phyloP scores from a whole-genome alignment of 768 basidiomycete genomes.

The Clitopilus hobsonii region DNA sequence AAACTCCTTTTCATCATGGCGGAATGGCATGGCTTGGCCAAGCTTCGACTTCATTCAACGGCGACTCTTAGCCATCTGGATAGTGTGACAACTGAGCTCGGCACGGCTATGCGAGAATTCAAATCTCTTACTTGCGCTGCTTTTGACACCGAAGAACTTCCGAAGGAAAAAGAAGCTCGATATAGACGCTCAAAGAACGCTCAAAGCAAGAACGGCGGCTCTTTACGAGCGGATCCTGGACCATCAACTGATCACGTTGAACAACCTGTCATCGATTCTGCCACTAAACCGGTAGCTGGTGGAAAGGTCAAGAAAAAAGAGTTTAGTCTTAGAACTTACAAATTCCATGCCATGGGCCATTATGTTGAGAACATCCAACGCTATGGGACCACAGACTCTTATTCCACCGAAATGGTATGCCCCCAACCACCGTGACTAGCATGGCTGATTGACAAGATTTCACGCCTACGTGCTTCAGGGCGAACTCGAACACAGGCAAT shows the following conservation, averaged over 20 bases:
- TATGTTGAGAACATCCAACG: conserved; percentile 6
- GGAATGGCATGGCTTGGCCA: conserved; percentile 34
- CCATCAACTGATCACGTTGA: too few species aligned
- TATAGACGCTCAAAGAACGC: conserved; percentile 12
- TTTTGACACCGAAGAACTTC: conserved; percentile 28
- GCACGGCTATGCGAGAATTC: conserved; percentile 23
- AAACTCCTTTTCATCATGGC: conserved; percentile 22
- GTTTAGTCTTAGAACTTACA: conserved; percentile 6
- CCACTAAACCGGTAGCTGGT: background rate
- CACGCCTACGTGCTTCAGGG: conserved; percentile 17
- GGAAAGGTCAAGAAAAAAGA: background rate
- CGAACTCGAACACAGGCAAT: conserved; percentile 27
- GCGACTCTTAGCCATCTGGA: conserved; percentile 20
- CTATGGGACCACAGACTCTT: conserved; percentile 10
- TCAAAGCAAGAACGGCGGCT: conserved; percentile 1
- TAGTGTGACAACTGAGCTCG: conserved; percentile 16
- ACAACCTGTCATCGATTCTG: too few species aligned
- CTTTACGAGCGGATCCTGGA: background rate
- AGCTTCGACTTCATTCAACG: conserved; percentile 31
- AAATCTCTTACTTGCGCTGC: conserved; percentile 14
- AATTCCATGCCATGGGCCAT: conserved; percentile 10
- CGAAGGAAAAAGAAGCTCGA: conserved; percentile 29
- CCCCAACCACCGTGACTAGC: background rate
- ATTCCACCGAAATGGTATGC: conserved; percentile 11
- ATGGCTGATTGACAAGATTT: background rate